A percentile compares a stretch with the other conserved stretches of the same genome.
Conservation (phyloP, 2,329 filamentous ascomycete species). For the Helminthosporium solani region DNA sequence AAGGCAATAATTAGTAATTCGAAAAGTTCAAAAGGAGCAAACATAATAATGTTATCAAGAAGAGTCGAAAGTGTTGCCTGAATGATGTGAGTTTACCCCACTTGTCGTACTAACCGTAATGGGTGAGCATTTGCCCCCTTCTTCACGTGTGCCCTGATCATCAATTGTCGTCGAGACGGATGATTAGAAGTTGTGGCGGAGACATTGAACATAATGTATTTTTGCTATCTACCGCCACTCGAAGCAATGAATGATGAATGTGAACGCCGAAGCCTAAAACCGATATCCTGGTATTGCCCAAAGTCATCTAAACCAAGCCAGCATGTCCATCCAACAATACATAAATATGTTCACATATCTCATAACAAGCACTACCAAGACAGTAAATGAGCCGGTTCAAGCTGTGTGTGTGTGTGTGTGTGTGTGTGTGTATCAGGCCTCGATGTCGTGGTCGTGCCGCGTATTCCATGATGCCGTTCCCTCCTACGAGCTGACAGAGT, state of each 20-base stretch:
- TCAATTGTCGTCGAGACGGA: neutral
- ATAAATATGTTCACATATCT: neutral
- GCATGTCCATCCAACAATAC: neutral
- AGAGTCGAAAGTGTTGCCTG: neutral
- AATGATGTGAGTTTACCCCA: neutral
- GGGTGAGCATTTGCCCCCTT: neutral
- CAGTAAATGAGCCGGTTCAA: neutral
- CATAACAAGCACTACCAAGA: neutral
- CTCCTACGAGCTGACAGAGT: slow-evolving; percentile 18
- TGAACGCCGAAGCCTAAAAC: slow-evolving; percentile 2
- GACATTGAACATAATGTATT: neutral
- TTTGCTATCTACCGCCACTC: slow-evolving; percentile 3
- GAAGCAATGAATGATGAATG: slow-evolving; percentile 1
- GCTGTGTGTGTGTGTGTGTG: too few relatives aligned
- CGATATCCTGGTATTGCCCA: slow-evolving; percentile 3
- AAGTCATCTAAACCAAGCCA: neutral
- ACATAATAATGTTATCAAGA: neutral
- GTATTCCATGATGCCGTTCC: slow-evolving; percentile 27
- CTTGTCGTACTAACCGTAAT: neutral
- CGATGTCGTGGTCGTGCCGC: slow-evolving; percentile 5
- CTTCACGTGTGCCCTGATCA: neutral
- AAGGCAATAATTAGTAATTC: slow-evolving; percentile 12
- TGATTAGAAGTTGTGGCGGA: neutral
- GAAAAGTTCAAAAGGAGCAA: neutral
- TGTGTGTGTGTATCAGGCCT: neutral